A percentile compares a stretch with the other conserved stretches of the same genome.
Evolutionary conservation across 2,329 filamentous ascomycete species (phyloP).

Genomic region (Xylariaceae sp.): DNA sequence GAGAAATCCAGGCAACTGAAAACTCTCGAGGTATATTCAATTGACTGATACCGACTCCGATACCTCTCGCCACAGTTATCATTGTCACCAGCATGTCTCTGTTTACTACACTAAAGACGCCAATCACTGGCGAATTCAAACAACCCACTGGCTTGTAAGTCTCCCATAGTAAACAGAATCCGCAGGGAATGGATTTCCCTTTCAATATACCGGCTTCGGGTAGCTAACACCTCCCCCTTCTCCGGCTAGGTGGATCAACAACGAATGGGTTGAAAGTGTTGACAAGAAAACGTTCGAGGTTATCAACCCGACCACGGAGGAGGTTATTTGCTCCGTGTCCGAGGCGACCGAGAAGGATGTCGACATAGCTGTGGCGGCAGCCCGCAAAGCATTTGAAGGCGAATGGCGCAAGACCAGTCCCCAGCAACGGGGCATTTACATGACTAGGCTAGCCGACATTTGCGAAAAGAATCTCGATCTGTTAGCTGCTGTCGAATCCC

Average conservation of each 20-base stretch:
- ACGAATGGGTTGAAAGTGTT: slow-evolving; percentile 81
- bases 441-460: slow-evolving; percentile 79
- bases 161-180: not conserved
- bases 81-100: slow-evolving; percentile 45
- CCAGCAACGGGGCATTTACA: slow-evolving; percentile 67
- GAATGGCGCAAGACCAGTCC: slow-evolving; percentile 71
- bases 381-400: slow-evolving; percentile 82
- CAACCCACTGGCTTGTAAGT: slow-evolving; percentile 66
- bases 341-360: slow-evolving; percentile 89
- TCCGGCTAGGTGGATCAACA: slow-evolving; percentile 77
- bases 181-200: not conserved
- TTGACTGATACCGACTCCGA: not conserved
- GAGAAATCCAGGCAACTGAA: not conserved
- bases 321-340: slow-evolving; percentile 79
- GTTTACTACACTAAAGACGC: slow-evolving; percentile 68
- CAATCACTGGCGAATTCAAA: slow-evolving; percentile 60
- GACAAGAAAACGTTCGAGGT: slow-evolving; percentile 92
- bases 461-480: slow-evolving; percentile 76
- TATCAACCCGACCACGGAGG: slow-evolving; percentile 84
- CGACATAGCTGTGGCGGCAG: slow-evolving; percentile 78
- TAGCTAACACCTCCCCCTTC: slow-evolving; percentile 28
- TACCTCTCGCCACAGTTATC: not conserved
- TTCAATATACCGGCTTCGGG: not conserved
- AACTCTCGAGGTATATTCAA: not conserved
- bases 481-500: slow-evolving; percentile 79